Conservation (phyloP, 2,329 filamentous ascomycete species). For the Knoxdaviesia proteae region DNA sequence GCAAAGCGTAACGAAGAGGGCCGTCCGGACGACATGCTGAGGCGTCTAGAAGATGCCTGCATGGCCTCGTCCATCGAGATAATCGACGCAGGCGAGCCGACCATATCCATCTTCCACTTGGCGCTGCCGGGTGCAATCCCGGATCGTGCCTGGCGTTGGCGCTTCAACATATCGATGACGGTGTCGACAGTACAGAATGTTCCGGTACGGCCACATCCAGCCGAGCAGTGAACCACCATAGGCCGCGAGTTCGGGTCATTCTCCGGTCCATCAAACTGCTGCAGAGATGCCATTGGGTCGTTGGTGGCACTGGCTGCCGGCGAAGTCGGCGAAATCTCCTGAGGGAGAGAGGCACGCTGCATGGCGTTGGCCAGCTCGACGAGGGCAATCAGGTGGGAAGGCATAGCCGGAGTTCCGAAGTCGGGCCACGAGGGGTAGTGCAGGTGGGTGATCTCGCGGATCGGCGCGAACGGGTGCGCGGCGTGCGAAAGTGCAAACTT, state of each 20-base stretch:
- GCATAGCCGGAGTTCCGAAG: slow-evolving; percentile 80
- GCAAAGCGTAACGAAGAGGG: not conserved
- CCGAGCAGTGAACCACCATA: slow-evolving; percentile 84
- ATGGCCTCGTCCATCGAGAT: slow-evolving; percentile 18
- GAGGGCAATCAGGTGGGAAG: slow-evolving; percentile 64
- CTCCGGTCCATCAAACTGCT: slow-evolving; percentile 40
- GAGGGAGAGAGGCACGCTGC: slow-evolving; percentile 34
- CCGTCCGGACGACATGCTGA: too few species aligned
- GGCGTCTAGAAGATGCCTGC: not conserved
- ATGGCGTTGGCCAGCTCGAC: slow-evolving; percentile 74
- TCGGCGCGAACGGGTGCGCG: slow-evolving; percentile 58
- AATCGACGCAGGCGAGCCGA: slow-evolving; percentile 9
- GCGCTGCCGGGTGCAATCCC: too few species aligned
- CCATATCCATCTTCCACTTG: slow-evolving; percentile 7
- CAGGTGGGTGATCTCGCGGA: slow-evolving; percentile 83
- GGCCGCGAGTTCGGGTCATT: slow-evolving; percentile 34
- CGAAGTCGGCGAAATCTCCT: slow-evolving; percentile 19
- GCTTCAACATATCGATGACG: slow-evolving; percentile 88
- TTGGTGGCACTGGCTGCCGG: slow-evolving; percentile 10
- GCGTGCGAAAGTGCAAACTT: slow-evolving; percentile 71
- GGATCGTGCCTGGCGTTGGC: slow-evolving; percentile 33
- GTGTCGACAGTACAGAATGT: slow-evolving; percentile 94
- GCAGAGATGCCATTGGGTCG: slow-evolving; percentile 13
- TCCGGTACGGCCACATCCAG: slow-evolving; percentile 85
- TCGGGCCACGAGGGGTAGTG: slow-evolving; percentile 97